Evolutionary conservation across 257 asterid genomes (phyloP), one percentile per base, ranked within the genome.

Genomic region (Fraxinus cuspidata): DNA sequence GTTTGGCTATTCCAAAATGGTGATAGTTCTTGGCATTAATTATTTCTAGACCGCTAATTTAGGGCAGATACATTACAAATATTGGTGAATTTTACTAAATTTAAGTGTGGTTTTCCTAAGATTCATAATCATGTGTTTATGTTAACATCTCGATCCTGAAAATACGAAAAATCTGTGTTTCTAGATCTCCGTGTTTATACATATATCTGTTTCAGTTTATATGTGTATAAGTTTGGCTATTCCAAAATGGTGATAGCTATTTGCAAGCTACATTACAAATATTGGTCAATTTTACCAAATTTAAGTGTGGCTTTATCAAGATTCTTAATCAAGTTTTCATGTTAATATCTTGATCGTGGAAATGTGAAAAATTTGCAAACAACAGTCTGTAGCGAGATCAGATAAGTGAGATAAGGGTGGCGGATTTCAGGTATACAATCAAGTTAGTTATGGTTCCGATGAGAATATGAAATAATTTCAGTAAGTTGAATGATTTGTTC

Each of bases 181-280:
- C 40, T 40, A n/a, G 34, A 10, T 71, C 38, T 34, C 35, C 72
- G 37, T 68, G 31, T 72, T 81, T 28, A 72, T 68, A 12, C 71
- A 56, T 63, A 74, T 19, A 31, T 23, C 69, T 23, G 19, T 63
- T 12, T 23, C 69, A 9, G 19, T 63, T 12, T 63, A 2, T 63
- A 12, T 63, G 34, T 63, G 34, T 63, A 10, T 10, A 60, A 60
- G 67, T 60, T 60, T 60, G 28, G 13, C 13, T 60, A 23, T 60
- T 60, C 16, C 15, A 63, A 23, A 23, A 25, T 23, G 69, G 34
- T 63, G 34, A 63, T n/a, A 56, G 7, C 27, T 63, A 10, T 63
- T 23, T 29, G 29, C 7, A 3, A 56, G 65, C 11, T 11, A 63
- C 18, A 10, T 25, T 12, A 25, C 18, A 63, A 6, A 23, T 23